Evolutionary conservation across 2,329 filamentous ascomycete species (phyloP).

Genomic region (Rutstroemia sp.): DNA sequence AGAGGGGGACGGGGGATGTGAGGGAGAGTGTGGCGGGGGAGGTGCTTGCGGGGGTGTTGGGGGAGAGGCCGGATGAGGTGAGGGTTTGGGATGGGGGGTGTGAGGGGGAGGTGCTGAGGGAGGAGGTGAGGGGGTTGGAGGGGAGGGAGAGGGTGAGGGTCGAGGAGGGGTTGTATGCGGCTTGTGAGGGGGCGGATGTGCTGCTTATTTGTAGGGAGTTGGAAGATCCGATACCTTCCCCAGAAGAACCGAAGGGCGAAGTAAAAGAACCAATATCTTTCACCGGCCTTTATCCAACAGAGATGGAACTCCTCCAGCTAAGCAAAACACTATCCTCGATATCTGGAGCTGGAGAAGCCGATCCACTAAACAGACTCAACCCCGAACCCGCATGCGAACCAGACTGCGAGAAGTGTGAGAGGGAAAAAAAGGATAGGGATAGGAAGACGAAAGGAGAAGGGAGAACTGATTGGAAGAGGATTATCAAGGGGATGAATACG

Average conservation of each 20-base stretch:
- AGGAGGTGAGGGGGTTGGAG: conserved; percentile 31
- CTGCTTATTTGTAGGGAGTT: conserved; percentile 47
- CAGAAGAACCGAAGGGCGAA: not conserved
- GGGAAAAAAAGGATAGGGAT: conserved; percentile 1
- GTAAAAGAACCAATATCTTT: conserved; percentile 21
- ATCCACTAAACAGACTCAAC: conserved; percentile 12
- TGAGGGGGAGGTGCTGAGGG: conserved; percentile 32
- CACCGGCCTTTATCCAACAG: not conserved
- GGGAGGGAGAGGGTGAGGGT: conserved; percentile 30
- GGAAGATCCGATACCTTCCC: conserved; percentile 24
- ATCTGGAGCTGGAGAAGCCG: not conserved
- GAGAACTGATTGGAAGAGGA: conserved; percentile 37
- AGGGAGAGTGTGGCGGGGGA: conserved; percentile 58
- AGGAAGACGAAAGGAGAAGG: conserved; percentile 15
- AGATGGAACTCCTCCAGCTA: not conserved
- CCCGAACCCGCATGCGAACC: conserved; percentile 22
- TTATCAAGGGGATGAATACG: conserved; percentile 37
- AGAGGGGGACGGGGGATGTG: conserved; percentile 71
- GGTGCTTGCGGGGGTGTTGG: conserved; percentile 37
- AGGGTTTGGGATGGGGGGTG: conserved; percentile 60
- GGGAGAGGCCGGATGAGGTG: conserved; percentile 57
- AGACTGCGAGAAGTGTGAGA: conserved; percentile 29
- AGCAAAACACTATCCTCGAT: not conserved
- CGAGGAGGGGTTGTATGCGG: conserved; percentile 35
- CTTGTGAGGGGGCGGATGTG: conserved; percentile 38